A percentile compares a stretch with the other conserved stretches of the same genome.
These are phyloP conservation scores for Phialocephala sp. DNA, from an alignment of 2,329 filamentous ascomycete genomes.

Conservation along the genomic window DNA sequence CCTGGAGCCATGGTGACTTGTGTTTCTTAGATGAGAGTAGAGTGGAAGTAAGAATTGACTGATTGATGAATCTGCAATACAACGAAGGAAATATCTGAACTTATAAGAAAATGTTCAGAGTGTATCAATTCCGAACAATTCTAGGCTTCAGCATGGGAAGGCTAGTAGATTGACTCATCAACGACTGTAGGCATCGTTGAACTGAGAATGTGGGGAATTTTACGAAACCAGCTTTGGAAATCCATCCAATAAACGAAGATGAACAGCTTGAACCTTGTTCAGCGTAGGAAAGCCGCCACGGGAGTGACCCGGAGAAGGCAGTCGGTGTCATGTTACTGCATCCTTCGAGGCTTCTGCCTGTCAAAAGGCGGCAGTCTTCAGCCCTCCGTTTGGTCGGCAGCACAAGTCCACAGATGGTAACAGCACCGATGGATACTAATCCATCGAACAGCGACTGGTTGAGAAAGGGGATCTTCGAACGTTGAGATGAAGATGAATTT, in stretches of 20 bases:
- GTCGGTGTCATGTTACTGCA: slow-evolving; percentile 4
- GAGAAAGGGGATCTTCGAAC: too few species aligned
- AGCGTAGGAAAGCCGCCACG: background rate
- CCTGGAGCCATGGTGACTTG: slow-evolving; percentile 19
- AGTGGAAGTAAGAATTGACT: background rate
- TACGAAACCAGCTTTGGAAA: background rate
- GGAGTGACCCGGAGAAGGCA: background rate
- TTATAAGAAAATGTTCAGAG: background rate
- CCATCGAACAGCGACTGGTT: background rate
- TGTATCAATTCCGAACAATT: background rate
- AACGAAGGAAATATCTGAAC: too few species aligned
- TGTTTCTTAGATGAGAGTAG: background rate
- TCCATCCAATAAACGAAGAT: slow-evolving; percentile 3
- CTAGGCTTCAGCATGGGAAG: background rate
- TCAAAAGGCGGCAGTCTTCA: background rate
- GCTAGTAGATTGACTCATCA: slow-evolving; percentile 1
- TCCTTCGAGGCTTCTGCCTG: slow-evolving; percentile 18
- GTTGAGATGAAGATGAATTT: too few species aligned
- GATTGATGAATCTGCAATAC: background rate
- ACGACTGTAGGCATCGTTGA: background rate
- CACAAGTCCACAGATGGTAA: background rate
- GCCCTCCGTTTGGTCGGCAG: background rate
- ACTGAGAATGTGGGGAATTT: background rate
- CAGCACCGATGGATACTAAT: background rate
- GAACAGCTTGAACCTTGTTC: background rate